Evolutionary conservation across 2,329 filamentous ascomycete species (phyloP), one percentile per base, ranked within the genome.

Genomic region (Elsinoe fawcettii): DNA sequence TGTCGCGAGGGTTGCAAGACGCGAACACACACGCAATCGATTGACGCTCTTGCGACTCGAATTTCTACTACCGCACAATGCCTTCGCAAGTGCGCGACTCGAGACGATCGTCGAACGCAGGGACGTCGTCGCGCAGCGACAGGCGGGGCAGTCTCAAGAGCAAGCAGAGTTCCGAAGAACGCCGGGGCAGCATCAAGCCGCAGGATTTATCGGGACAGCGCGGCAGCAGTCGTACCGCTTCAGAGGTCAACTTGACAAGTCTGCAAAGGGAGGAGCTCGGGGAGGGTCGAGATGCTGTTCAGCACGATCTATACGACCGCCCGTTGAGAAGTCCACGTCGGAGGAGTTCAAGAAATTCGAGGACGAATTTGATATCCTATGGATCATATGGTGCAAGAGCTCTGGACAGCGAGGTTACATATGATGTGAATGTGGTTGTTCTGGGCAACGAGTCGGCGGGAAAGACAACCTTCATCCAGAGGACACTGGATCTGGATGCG

Each of bases 391-490:
- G 39, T 16, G 18, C 43, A 49, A 47, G 30, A 41, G 56, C 37
- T 64, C 37, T 58, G 39, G 53, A 60, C 60, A 60, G 53, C 59
- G 59, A 60, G 43, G 56, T 66, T 53, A 67, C 78, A 62, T 77
- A 77, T 36, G 76, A 81, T 65, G 75, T 84, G 64, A 83, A 80
- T 62, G 77, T 84, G 61, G 79, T 77, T 51, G 76, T 84, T 27
- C 70, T 83, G 47, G 81, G 82, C 59, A 73, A 75, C 55, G 70
- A 73, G 57, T 73, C 72, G 54, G 76, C 79, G 5, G 81, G 81
- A 60, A 85, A 84, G 68, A 78, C 80, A 22, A 79, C 77, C 47
- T 84, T 85, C 63, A 77, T 83, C 60, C 77, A 77, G 61, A 74
- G 75, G 58, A 79, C 80, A 11, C 69, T 85, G 55, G 78, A 80